Percentiles rank a stretch among this genome's conserved stretches.
These are phyloP conservation scores for Syzygium jambos DNA, from an alignment of 345 rosid genomes.

Conservation along the genomic window DNA sequence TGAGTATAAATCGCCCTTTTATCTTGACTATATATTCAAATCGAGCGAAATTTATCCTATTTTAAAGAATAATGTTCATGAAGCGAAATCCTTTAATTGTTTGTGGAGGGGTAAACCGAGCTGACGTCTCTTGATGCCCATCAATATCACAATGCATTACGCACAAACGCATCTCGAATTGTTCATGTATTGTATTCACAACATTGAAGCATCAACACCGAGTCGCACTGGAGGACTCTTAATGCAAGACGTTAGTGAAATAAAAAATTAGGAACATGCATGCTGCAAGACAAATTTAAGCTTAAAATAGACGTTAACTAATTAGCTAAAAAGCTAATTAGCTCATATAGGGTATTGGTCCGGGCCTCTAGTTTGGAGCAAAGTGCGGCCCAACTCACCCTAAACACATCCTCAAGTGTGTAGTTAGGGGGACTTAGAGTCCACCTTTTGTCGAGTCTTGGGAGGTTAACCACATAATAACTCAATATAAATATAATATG, in stretches of 20 bases:
- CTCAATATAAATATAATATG: background rate
- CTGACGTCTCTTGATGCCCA: background rate
- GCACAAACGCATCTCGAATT: accelerated
- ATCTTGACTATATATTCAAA: background rate
- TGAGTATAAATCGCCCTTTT: background rate
- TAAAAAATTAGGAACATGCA: background rate
- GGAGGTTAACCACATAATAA: background rate
- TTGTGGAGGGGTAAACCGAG: background rate
- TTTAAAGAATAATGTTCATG: background rate
- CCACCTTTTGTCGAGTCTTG: background rate
- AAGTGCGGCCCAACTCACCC: background rate
- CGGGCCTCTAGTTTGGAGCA: background rate
- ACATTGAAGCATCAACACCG: background rate
- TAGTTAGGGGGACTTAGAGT: background rate
- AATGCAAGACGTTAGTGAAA: background rate
- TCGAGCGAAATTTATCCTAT: background rate
- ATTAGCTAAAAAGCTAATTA: background rate
- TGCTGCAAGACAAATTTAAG: background rate
- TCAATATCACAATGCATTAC: background rate
- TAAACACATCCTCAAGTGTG: background rate
- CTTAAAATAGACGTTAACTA: background rate
- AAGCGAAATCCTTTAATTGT: background rate
- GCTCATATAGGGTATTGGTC: background rate
- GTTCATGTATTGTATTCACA: background rate
- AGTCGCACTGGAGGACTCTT: background rate